Percentiles rank a stretch among this genome's conserved stretches.
Conservation (phyloP, 192 early-diverging fungal genomes). For the Coemansia sp. region DNA sequence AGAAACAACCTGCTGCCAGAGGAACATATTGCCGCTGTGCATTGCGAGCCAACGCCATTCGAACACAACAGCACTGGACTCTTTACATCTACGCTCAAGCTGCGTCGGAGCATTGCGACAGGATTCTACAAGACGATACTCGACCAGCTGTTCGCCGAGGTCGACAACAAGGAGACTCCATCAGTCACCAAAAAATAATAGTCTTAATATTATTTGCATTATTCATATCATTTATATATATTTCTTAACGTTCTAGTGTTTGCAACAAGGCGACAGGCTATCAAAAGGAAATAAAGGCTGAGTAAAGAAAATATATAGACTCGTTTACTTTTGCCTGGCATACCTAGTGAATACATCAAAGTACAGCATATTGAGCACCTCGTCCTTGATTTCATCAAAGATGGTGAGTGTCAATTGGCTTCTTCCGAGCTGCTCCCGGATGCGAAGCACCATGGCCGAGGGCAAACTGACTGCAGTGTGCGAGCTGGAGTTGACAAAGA, state of each 20-base stretch:
- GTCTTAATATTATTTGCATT: too few relatives aligned
- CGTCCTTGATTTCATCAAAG: slow-evolving; percentile 52
- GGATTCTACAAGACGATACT: slow-evolving; percentile 52
- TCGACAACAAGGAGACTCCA: slow-evolving; percentile 57
- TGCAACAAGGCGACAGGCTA: too few relatives aligned
- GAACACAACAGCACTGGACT: slow-evolving; percentile 64
- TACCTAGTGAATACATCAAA: slow-evolving; percentile 52
- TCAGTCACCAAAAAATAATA: slow-evolving; percentile 23
- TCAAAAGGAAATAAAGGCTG: too few relatives aligned
- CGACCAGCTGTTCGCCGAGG: slow-evolving; percentile 55
- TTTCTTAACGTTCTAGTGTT: too few relatives aligned
- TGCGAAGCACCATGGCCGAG: slow-evolving; percentile 34
- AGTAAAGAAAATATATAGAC: background rate
- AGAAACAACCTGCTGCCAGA: slow-evolving; percentile 68
- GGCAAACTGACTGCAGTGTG: slow-evolving; percentile 44
- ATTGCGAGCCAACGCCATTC: slow-evolving; percentile 68
- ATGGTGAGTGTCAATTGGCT: slow-evolving; percentile 40
- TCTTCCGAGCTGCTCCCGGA: slow-evolving; percentile 35
- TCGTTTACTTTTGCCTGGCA: slow-evolving; percentile 4
- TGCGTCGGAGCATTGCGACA: slow-evolving; percentile 59
- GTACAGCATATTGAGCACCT: slow-evolving; percentile 53
- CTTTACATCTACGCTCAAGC: slow-evolving; percentile 84
- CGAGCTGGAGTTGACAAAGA: slow-evolving; percentile 52
- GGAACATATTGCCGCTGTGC: slow-evolving; percentile 70
- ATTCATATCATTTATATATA: too few relatives aligned